Evolutionary conservation across 192 early-diverging fungal species (phyloP).

Genomic region (Jimgerdemannia lactiflua): DNA sequence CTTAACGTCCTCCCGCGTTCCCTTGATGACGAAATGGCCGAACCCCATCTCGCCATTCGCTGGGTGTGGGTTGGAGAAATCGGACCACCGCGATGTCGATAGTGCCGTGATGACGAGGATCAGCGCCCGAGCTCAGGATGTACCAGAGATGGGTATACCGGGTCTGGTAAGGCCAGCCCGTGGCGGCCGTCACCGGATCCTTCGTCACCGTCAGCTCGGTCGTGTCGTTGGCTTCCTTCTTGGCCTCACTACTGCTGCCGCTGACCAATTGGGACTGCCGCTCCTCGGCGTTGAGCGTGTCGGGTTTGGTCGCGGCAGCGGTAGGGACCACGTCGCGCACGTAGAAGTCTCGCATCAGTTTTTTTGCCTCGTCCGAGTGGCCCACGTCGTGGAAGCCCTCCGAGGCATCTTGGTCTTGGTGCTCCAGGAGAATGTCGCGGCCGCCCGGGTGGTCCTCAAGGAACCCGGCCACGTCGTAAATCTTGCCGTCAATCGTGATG

Average conservation of each 20-base stretch:
- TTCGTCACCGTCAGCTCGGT: too few species aligned
- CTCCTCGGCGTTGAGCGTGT: not conserved
- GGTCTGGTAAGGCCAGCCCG: not conserved
- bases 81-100: not conserved
- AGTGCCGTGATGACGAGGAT: not conserved
- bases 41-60: not conserved
- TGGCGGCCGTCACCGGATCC: too few species aligned
- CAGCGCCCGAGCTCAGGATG: not conserved
- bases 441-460: not conserved
- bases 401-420: conserved; percentile 74
- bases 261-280: not conserved
- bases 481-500: not conserved
- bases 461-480: not conserved
- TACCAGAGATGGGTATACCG: not conserved
- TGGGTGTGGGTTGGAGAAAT: not conserved
- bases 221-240: not conserved
- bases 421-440: not conserved
- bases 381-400: conserved; percentile 96
- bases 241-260: not conserved
- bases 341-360: not conserved
- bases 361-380: conserved; percentile 83
- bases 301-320: not conserved
- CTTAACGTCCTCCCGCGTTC: not conserved
- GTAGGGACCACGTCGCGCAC: not conserved
- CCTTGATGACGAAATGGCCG: not conserved